Base-by-base conservation (phyloP, 306 rosid species). In the Cicer arietinum region DNA sequence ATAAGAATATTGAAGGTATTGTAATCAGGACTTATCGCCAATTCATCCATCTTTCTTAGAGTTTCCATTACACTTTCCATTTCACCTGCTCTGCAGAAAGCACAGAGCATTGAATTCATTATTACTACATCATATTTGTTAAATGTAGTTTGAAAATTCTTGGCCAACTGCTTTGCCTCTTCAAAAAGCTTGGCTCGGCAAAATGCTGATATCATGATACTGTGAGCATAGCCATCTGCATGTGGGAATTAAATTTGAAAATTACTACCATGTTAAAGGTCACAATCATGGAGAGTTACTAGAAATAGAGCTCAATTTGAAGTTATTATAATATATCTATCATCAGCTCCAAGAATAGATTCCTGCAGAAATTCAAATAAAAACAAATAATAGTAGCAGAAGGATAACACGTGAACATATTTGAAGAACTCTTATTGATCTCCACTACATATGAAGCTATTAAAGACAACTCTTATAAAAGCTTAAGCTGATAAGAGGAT, bases 81-180 rank as follows among this genome's bases (percentile, higher is more conserved):
- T 85, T 94, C 98, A 25, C 97, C 97, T n/a, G 83, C 90, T 83
- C 96, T 86, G 82, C 97, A 94, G 82, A 91, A 94, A 71, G 98
- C 97, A 81, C 95, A 94, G 71, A 94, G 90, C 93, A 91, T 90
- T 25, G 96, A 84, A 74, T 94, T 94, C 85, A 87, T 79, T 83
- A 91, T 85, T 77, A 94, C 98, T 71, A 94, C 59, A 76, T 94
- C 98, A 84, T 90, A 94, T 85, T 71, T 94, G 78, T 86, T 78
- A 61, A 69, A 85, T 46, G 90, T 87, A 52, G 86, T 79, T 87
- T 87, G 96, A 80, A 90, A 90, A 73, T 91, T 92, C 78, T 83
- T 87, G 35, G 98, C 96, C 79, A 94, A 78, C 69, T 85, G 84
- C 81, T 84, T 94, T 81, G 98, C 98, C 79, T 91, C 96, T 79